Conservation (phyloP, 768 basidiomycete species). For the Chalciporus pseudorubinellus region DNA sequence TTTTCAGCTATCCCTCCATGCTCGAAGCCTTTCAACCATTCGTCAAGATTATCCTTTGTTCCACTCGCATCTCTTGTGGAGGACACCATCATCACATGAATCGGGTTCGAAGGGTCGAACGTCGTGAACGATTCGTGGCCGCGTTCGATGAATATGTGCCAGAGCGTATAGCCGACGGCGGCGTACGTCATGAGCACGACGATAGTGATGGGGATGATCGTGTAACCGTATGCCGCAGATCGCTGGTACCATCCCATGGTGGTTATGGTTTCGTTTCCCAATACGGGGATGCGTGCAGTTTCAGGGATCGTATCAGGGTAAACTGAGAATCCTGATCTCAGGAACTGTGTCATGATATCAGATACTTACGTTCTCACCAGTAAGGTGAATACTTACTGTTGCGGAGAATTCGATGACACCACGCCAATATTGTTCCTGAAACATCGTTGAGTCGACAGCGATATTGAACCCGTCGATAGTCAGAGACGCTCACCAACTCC, state of each 20-base stretch:
- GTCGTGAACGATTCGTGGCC: not conserved
- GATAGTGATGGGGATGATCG: slow-evolving; percentile 3
- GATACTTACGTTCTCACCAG: not conserved
- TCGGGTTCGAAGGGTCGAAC: slow-evolving; percentile 2
- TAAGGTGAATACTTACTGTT: not conserved
- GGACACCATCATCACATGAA: not conserved
- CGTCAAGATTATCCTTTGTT: not conserved
- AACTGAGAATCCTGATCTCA: slow-evolving; percentile 10
- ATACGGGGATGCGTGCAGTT: not conserved
- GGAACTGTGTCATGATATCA: not conserved
- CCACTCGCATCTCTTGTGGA: not conserved
- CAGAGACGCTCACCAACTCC: not conserved
- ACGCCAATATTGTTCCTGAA: slow-evolving; percentile 1
- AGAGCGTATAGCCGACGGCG: slow-evolving; percentile 9
- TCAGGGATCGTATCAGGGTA: not conserved
- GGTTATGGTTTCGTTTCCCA: not conserved
- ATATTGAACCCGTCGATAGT: no score
- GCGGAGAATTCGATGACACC: slow-evolving; percentile 5
- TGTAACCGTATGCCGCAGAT: not conserved
- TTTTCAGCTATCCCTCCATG: not conserved
- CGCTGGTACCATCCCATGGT: slow-evolving; percentile 3
- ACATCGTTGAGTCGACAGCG: no score
- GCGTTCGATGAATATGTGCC: not conserved
- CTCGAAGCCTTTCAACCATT: not conserved
- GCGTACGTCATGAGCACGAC: slow-evolving; percentile 4